Base-by-base conservation (phyloP, 208 protist species). In the Herpetomonas samuelpessoai region DNA sequence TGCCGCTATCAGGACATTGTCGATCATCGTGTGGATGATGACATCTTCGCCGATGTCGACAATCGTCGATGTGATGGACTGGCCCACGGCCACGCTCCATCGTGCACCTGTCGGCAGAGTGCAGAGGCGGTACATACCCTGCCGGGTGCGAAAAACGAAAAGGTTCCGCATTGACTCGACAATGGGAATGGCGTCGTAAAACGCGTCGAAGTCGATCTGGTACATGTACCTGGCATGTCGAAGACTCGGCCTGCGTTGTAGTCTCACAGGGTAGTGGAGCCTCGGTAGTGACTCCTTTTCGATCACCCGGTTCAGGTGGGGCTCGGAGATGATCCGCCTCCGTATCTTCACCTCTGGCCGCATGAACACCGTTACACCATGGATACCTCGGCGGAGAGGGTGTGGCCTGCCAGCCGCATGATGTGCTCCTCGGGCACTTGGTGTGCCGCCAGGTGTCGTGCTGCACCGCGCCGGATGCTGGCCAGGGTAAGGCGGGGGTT, bases 191-290 rank as follows among this genome's bases (percentile, higher is more conserved):
- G 58, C 25, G 58, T 73, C 67, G 60, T 73, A 73, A 28, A 61
- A 68, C 22, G 53, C 59, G 52, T 73, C 67, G 25, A 73, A 73
- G 28, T 73, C 52, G 16, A 61, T 60, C 45, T 73, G 60, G 16
- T 62, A 19, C 56, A 73, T 65, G 41, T 73, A 65, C 31, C 53
- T 57, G 28, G 60, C 58, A 3, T 58, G 6, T 2, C 60, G 48
- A 48, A 59, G 57, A 16, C 27, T 47, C 66, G 56, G 66, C 3
- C 66, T 27, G 10, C 66, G 57, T 12, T 25, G 18, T 18, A 73
- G 29, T 10, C 67, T 29, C 24, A 26, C 39, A 18, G 67, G 45
- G 28, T 58, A 58, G 6, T 48, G 10, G n/a, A 58, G n/a, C 18
- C 18, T 3, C 1, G 67, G 67, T 25, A 73, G 18, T 24, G 47